phyloP scores from a whole-genome alignment of 371 early-diverging fungal genomes.

The Vairimorpha apis region DNA sequence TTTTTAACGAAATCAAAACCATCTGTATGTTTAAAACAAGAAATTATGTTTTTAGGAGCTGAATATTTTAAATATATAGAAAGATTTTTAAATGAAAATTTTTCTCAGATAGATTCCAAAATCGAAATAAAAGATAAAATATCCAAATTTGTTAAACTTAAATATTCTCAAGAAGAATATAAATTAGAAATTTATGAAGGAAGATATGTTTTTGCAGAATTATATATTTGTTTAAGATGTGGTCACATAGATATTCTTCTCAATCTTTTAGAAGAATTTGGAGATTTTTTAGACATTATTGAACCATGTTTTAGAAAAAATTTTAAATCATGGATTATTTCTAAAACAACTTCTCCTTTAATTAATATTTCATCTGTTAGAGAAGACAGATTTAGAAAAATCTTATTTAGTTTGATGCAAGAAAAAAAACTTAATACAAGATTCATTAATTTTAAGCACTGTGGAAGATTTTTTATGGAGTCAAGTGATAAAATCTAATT shows the following conservation, averaged over 20 bases:
- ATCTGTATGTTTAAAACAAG: conserved; percentile 37
- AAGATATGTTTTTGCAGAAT: conserved; percentile 56
- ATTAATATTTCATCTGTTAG: neutral
- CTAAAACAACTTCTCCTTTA: conserved; percentile 4
- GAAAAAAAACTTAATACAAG: conserved; percentile 14
- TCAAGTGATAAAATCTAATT: conserved; percentile 20
- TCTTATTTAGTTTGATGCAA: conserved; percentile 36
- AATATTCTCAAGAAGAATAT: conserved; percentile 45
- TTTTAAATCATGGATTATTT: conserved; percentile 20
- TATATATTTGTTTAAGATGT: conserved; percentile 50
- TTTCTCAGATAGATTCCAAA: neutral
- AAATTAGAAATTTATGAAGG: conserved; percentile 55
- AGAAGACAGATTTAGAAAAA: conserved; percentile 55
- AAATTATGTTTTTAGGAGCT: conserved; percentile 29
- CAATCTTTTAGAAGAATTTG: conserved; percentile 33
- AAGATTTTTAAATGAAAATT: conserved; percentile 45
- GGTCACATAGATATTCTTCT: conserved; percentile 24
- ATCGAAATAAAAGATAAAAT: conserved; percentile 28
- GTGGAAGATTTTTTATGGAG: conserved; percentile 57
- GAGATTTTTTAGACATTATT: conserved; percentile 42
- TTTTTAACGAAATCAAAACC: conserved; percentile 17
- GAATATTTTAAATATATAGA: conserved; percentile 48
- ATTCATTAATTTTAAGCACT: conserved; percentile 29
- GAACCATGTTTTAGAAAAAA: conserved; percentile 26
- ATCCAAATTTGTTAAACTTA: conserved; percentile 45